These are phyloP conservation scores for Quercus engelmannii DNA, from an alignment of 306 rosid species.

Conservation along the genomic window DNA sequence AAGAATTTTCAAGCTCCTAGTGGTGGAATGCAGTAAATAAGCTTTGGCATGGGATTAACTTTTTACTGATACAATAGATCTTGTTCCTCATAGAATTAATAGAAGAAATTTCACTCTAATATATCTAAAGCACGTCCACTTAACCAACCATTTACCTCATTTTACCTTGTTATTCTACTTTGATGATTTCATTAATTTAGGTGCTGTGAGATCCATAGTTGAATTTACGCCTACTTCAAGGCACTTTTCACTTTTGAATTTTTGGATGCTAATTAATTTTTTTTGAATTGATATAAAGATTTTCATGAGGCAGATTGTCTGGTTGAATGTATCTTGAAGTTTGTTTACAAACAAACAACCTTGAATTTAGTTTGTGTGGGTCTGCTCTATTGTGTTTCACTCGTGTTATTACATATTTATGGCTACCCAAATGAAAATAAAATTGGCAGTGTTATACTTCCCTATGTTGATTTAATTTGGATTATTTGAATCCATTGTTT, in stretches of 20 bases:
- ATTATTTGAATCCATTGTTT: background rate
- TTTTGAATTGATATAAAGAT: background rate
- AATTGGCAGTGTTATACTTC: background rate
- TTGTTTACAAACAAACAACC: background rate
- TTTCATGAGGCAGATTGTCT: background rate
- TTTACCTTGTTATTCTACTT: background rate
- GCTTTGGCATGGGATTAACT: background rate
- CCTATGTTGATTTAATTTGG: background rate
- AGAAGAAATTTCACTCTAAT: background rate
- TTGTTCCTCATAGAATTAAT: background rate
- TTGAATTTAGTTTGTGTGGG: background rate
- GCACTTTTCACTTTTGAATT: background rate
- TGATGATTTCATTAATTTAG: background rate
- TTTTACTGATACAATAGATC: background rate
- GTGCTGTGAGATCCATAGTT: background rate
- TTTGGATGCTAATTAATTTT: background rate
- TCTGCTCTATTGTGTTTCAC: background rate
- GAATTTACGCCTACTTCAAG: background rate
- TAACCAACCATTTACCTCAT: background rate
- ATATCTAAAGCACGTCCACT: background rate
- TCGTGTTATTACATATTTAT: background rate
- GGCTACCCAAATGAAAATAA: background rate
- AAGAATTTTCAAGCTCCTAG: background rate
- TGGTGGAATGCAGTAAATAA: background rate
- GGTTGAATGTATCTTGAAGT: background rate